These are phyloP conservation scores for Lentithecium fluviatile DNA, from an alignment of 495 filamentous ascomycete genomes.

Conservation along the genomic window DNA sequence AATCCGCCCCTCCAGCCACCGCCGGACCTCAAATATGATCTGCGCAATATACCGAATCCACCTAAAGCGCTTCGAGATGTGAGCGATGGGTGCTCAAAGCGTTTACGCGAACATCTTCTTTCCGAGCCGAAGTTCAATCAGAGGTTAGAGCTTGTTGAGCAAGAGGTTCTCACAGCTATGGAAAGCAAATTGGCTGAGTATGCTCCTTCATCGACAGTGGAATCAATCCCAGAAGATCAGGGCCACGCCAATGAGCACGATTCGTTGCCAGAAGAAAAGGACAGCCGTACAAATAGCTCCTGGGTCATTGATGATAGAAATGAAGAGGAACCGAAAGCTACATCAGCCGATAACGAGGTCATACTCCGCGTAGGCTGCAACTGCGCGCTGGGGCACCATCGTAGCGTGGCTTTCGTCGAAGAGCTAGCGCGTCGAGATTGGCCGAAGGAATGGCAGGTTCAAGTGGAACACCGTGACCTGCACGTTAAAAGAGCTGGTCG, in stretches of 20 bases:
- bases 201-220: not conserved
- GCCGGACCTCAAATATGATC: conserved; percentile 29
- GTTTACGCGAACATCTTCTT: conserved; percentile 18
- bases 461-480: conserved; percentile 20
- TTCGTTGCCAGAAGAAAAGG: not conserved
- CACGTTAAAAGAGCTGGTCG: conserved; percentile 13
- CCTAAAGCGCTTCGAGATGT: conserved; percentile 17
- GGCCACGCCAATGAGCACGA: not conserved
- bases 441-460: conserved; percentile 19
- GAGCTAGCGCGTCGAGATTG: conserved; percentile 24
- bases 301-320: not conserved
- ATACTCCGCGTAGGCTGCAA: conserved; percentile 29
- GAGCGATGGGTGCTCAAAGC: conserved; percentile 27
- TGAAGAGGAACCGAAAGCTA: not conserved
- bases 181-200: conserved; percentile 5
- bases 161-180: conserved; percentile 15
- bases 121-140: conserved; percentile 8
- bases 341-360: not conserved
- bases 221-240: not conserved
- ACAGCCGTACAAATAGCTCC: not conserved
- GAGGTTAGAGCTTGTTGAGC: conserved; percentile 14
- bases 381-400: conserved; percentile 31
- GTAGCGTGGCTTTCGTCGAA: conserved; percentile 22
- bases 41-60: conserved; percentile 26
- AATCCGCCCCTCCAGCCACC: conserved; percentile 24